Conservation (phyloP, 2,329 filamentous ascomycete genomes). For the Cladobotryum protrusum region DNA sequence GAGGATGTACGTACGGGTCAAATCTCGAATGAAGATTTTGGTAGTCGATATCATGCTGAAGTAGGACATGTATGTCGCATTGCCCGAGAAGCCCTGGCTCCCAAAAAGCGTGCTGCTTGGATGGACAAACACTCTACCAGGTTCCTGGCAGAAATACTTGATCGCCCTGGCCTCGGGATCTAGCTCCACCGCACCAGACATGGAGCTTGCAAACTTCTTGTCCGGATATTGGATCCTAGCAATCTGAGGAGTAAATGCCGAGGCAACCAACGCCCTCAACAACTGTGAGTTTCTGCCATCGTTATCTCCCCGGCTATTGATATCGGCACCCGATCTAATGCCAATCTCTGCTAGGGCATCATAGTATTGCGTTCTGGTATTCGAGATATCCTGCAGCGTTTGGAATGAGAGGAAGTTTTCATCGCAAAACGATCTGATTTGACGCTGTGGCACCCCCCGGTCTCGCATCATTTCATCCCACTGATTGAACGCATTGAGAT, state of each 20-base stretch:
- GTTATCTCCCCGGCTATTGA: constrained; percentile 16
- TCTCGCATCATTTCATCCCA: constrained; percentile 65
- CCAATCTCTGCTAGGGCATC: constrained; percentile 80
- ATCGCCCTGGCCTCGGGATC: constrained; percentile 90
- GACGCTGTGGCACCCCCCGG: constrained; percentile 48
- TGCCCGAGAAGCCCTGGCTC: constrained; percentile 68
- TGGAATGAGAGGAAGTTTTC: constrained; percentile 79
- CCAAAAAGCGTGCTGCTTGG: constrained; percentile 83
- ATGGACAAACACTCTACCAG: constrained; percentile 86
- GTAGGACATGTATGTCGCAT: constrained; percentile 76
- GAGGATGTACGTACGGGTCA: constrained; percentile 63
- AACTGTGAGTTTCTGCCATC: constrained; percentile 37
- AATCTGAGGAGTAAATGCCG: constrained; percentile 76
- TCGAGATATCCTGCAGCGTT: constrained; percentile 80
- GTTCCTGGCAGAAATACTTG: constrained; percentile 84
- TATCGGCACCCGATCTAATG: constrained; percentile 48
- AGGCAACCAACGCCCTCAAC: constrained; percentile 64
- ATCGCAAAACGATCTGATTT: constrained; percentile 71
- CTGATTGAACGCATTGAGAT: constrained; percentile 74
- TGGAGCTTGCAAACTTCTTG: constrained; percentile 85
- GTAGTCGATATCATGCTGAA: constrained; percentile 87
- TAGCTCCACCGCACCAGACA: constrained; percentile 83
- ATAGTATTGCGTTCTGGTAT: constrained; percentile 80
- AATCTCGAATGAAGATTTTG: constrained; percentile 85
- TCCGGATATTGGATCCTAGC: constrained; percentile 89